Base-by-base conservation (phyloP, 1,284 basidiomycete species). In the Gomphus sp. region DNA sequence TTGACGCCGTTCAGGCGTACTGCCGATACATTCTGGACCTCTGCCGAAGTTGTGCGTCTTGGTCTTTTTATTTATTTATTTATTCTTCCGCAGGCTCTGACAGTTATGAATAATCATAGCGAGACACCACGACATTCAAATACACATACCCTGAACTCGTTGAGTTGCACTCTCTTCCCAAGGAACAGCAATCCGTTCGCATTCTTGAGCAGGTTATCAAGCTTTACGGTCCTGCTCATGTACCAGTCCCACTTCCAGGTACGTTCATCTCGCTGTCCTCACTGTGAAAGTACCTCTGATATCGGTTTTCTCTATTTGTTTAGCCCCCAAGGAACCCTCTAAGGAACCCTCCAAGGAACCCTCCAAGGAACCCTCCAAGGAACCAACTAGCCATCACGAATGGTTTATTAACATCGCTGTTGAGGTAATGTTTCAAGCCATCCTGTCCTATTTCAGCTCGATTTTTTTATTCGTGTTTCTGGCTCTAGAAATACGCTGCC, bases 401-500 rank as follows among this genome's bases (percentile, higher is more conserved):
- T 59, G 58, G 49, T 41, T 59, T 48, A 41, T 49, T 16, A 43
- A 55, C 16, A 55, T 55, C 14, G 6, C 25, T 37, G 54, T 47
- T 11, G 41, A 55, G 41, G 54, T 47, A n/a, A 7, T 22, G 25
- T 28, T 12, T 14, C 5, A 25, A 8, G 10, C 5, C 4, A 11
- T 12, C 31, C 54, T 28, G 28, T 28, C 28, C 10, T 3, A 43
- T 43, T 33, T 16, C 31, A 22, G 28, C 28, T 8, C 18, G 41
- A 43, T 47, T 7, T 48, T 28, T 47, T 4, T n/a, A n/a, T 31
- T 12, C 6, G 14, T 39, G 34, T 25, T 4, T 28, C 28, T 28
- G 28, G 28, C 28, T 28, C 31, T 37, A 60, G 59, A 60, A 60
- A 60, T 57, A 60, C 31, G 54, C 59, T 14, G 36, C 36, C 28